Evolutionary conservation across 805 yeast species (phyloP), one percentile per base, ranked within the genome.

Genomic region (Phaffomyces thermotolerans): DNA sequence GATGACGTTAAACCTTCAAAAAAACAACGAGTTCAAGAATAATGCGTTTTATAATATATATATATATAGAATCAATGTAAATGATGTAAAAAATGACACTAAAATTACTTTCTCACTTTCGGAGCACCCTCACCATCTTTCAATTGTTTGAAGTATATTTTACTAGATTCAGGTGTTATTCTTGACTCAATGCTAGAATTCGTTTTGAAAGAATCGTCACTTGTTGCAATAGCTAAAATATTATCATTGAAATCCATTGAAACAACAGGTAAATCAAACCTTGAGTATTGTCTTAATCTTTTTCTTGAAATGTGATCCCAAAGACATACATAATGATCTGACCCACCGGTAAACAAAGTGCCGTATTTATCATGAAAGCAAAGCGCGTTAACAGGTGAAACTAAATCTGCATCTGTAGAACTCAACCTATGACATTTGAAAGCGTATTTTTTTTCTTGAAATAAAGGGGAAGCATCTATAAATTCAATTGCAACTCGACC

Each of bases 271-370:
- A 61, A 62, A 2, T 68, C 72, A 17, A 70, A 56, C 29, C 73
- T 69, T 0, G 89, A 81, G 63, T 78, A 79, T 43, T 80, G 84
- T 62, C 81, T 80, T 43, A 90, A 72, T 50, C 96, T 75, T 58
- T 84, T 88, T 57, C 80, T 76, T 25, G 90, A 77, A 46, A 79
- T 84, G 59, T 87, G 80, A 59, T 89, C 96, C 98, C 98, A 91
- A 59, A 83, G 73, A 53, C 87, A 80, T 54, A 89, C 83, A 36
- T 85, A 74, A 10, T 96, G 95, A 64, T 91, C 98, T 2, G 93
- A 75, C 1, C 98, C 97, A 2, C 95, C 95, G 2, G 97, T 90
- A 46, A 80, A 78, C 55, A 91, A 76, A 1, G 95, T 84, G 15
- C 87, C 85, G 57, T 75, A 76, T 17, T 70, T 67, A 1, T 93